These are phyloP conservation scores for Fusarium sp. DNA, from an alignment of 2,329 filamentous ascomycete species.

Conservation along the genomic window DNA sequence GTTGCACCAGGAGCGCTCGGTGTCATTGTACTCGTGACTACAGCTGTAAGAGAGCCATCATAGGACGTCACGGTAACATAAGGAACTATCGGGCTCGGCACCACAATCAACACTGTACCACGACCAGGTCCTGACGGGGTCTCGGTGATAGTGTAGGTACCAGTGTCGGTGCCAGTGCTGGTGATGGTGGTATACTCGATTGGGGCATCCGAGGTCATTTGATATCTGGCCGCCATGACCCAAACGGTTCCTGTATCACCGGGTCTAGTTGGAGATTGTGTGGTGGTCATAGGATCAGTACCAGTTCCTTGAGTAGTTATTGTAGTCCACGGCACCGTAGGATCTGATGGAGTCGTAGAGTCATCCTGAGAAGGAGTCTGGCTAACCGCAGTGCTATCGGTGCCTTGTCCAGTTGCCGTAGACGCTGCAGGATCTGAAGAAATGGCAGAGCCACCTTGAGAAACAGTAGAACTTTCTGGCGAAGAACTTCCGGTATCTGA, in stretches of 20 bases:
- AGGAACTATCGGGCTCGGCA: neutral
- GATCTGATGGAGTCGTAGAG: neutral
- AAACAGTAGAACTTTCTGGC: neutral
- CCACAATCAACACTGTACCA: neutral
- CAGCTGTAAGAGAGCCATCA: accelerated
- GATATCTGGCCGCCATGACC: neutral
- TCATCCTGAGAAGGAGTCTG: neutral
- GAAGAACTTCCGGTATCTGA: neutral
- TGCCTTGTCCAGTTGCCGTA: neutral
- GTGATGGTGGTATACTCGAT: neutral
- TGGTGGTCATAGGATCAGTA: neutral
- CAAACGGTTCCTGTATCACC: neutral
- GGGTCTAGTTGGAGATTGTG: neutral
- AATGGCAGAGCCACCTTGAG: neutral
- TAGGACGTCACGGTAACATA: neutral
- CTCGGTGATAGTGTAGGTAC: neutral
- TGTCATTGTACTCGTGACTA: neutral
- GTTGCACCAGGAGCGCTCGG: neutral
- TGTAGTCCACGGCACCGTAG: neutral
- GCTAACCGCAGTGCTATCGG: neutral
- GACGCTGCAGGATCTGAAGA: neutral
- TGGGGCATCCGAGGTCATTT: neutral
- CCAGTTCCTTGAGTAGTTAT: neutral
- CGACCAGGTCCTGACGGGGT: neutral
- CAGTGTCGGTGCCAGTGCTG: neutral